phyloP scores from a whole-genome alignment of 192 early-diverging fungal species.

The Powellomyces hirtus region DNA sequence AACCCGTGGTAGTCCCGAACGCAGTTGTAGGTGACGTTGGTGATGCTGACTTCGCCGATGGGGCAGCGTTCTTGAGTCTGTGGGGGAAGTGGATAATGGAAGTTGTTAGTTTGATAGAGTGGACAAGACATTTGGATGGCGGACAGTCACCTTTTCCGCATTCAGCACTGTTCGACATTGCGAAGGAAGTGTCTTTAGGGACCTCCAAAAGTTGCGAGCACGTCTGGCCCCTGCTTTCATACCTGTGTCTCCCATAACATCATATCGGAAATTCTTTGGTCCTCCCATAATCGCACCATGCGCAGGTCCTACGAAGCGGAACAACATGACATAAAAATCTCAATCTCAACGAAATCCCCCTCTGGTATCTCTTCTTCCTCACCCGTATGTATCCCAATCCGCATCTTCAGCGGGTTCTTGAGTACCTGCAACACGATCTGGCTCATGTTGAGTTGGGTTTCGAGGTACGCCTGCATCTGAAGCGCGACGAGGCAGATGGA shows the following conservation, averaged over 20 bases:
- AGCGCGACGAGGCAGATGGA: slow-evolving; percentile 46
- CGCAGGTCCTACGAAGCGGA: slow-evolving; percentile 32
- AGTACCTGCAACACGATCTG: slow-evolving; percentile 32
- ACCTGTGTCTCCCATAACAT: slow-evolving; percentile 52
- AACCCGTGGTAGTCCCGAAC: slow-evolving; percentile 46
- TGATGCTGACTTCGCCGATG: slow-evolving; percentile 36
- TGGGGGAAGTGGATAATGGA: neutral
- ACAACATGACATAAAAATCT: too few species aligned
- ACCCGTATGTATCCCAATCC: slow-evolving; percentile 50
- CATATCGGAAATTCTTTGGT: slow-evolving; percentile 49
- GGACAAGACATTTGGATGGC: neutral
- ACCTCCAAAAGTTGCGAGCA: too few species aligned
- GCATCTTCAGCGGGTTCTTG: slow-evolving; percentile 40
- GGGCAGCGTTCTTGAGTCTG: slow-evolving; percentile 44
- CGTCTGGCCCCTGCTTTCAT: neutral
- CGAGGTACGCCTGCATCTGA: slow-evolving; percentile 49
- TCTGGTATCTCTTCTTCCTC: too few species aligned
- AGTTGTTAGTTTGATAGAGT: neutral
- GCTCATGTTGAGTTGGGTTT: slow-evolving; percentile 38
- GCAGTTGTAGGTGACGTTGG: slow-evolving; percentile 27
- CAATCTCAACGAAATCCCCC: too few species aligned
- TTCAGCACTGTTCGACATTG: neutral
- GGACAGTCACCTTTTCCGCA: slow-evolving; percentile 39
- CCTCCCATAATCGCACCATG: slow-evolving; percentile 56
- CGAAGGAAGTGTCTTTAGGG: too few species aligned